Evolutionary conservation across 345 rosid species (phyloP), one percentile per base, ranked within the genome.

Genomic region (Citrus medica): DNA sequence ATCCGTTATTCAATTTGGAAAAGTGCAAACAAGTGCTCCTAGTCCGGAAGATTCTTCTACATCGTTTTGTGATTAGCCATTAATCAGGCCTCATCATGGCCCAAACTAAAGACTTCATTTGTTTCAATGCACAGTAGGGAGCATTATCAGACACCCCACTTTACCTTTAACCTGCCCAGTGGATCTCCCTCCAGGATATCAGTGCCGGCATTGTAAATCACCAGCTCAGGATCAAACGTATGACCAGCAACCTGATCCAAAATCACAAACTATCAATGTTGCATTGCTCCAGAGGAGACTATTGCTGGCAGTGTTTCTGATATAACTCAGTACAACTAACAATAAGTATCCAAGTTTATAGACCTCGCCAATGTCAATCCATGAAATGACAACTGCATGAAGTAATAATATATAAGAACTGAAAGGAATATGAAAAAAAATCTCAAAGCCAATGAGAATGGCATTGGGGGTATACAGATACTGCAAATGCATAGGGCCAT

Each of bases 111-210:
- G 17, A 9, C 16, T 16, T 24, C 55, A n/a, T 30, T 25, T 10
- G 56, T 16, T 53, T 67, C 38, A 19, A 4, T 76, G 67, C 37
- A 12, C 12, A 37, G 35, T 9, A 67, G 48, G 14, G 38, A 37
- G 42, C 60, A 35, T 59, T 69, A 40, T 68, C 61, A 9, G 48
- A 28, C 60, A 58, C 30, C 40, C 21, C 28, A 77, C 6, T 22
- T 74, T 86, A 92, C 99, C 96, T 93, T 91, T 80, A 95, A 84
- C 81, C 79, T 78, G 59, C 99, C 98, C 65, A 95, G 83, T 79
- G 99, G 99, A 86, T 95, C 99, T 73, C 98, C 99, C 73, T 95
- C 96, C 46, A 95, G 88, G 82, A 95, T 91, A 84, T 95, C 99
- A 2, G 99, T 95, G 33, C 99, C 99, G 64, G 99, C 99, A 87